Conservation (phyloP, 208 protist species). For the Chromosphaera perkinsii region DNA sequence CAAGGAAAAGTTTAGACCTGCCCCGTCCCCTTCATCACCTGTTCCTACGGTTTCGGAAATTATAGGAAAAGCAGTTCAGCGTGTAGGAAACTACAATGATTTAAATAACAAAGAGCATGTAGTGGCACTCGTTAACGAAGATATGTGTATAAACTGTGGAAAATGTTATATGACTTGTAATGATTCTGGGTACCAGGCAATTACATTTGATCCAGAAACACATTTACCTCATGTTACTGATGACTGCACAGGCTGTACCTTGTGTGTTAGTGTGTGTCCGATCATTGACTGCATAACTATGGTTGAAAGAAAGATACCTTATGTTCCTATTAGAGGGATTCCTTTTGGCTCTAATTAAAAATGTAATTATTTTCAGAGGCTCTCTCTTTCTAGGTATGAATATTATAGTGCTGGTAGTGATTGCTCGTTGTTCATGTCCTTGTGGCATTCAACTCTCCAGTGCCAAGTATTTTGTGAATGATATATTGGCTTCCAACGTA, state of each 20-base stretch:
- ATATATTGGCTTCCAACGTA: too few species aligned
- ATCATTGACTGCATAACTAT: constrained; percentile 73
- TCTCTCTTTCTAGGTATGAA: too few species aligned
- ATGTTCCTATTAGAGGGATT: too few species aligned
- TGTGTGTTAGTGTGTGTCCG: constrained; percentile 65
- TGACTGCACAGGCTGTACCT: constrained; percentile 68
- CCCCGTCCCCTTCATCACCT: too few species aligned
- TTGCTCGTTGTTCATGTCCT: too few species aligned
- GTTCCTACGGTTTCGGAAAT: too few species aligned
- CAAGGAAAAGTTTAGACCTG: too few species aligned
- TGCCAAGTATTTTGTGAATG: too few species aligned
- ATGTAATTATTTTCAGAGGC: too few species aligned
- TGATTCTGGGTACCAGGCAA: constrained; percentile 56
- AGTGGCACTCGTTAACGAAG: constrained; percentile 65
- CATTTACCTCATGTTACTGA: constrained; percentile 61
- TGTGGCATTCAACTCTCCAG: too few species aligned
- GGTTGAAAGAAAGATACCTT: constrained; percentile 49
- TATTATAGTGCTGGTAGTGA: too few species aligned
- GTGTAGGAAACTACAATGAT: constrained; percentile 56
- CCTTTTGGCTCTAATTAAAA: too few species aligned
- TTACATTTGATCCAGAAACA: constrained; percentile 61
- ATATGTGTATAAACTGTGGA: constrained; percentile 77
- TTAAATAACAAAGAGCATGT: constrained; percentile 63
- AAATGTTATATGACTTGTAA: constrained; percentile 79
- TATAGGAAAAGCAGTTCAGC: constrained; percentile 47